These are phyloP conservation scores for Saccharomycopsis fibuligera DNA, from an alignment of 805 yeast species.

Conservation along the genomic window DNA sequence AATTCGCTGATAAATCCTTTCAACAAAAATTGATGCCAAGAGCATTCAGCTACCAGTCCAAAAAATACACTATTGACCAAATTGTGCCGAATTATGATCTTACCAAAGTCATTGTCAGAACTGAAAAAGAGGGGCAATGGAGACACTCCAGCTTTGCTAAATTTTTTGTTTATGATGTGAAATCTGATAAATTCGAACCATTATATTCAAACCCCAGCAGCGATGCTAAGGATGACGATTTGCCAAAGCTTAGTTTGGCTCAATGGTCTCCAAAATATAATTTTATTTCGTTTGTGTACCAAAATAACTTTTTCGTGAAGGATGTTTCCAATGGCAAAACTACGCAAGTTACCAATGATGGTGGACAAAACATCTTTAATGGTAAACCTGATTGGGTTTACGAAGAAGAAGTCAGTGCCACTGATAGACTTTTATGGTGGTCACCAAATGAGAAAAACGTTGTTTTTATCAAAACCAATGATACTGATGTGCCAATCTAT, in stretches of 20 bases:
- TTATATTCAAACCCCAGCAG: constrained; percentile 23
- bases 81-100: constrained; percentile 40
- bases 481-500: constrained; percentile 52
- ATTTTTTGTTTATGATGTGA: constrained; percentile 57
- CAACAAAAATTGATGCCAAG: constrained; percentile 24
- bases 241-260: constrained; percentile 42
- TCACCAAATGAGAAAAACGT: constrained; percentile 52
- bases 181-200: constrained; percentile 29
- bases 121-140: constrained; percentile 48
- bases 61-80: constrained; percentile 33
- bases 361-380: constrained; percentile 45
- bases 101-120: constrained; percentile 45
- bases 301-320: constrained; percentile 59
- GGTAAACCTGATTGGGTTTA: constrained; percentile 83
- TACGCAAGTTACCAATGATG: constrained; percentile 43
- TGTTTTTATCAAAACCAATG: constrained; percentile 52
- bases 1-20: constrained; percentile 27
- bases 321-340: constrained; percentile 21
- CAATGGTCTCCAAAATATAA: constrained; percentile 71
- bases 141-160: constrained; percentile 61
- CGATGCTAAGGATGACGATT: constrained; percentile 24
- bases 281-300: constrained; percentile 56
- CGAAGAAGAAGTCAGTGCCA: constrained; percentile 67
- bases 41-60: constrained; percentile 38
- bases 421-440: constrained; percentile 68